These are phyloP conservation scores for Aspergillus fumigatiaffinis DNA, from an alignment of 2,329 filamentous ascomycete species.

Conservation along the genomic window DNA sequence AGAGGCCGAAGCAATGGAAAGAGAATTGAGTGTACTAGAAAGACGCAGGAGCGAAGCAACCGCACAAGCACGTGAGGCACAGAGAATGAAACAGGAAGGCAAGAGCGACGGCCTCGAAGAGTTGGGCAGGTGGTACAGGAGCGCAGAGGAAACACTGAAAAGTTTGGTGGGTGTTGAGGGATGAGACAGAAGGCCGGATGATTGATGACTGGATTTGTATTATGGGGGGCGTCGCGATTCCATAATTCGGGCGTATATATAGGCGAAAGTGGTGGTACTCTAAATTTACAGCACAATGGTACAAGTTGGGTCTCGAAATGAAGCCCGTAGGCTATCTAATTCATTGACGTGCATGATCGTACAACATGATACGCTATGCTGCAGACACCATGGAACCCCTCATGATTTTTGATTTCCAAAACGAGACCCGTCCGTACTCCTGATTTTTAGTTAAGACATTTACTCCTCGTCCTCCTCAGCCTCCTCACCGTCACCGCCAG, in stretches of 20 bases:
- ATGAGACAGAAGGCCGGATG: conserved; percentile 16
- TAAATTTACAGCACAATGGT: neutral
- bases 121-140: conserved; percentile 44
- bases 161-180: conserved; percentile 33
- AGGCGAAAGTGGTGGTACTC: neutral
- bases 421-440: conserved; percentile 38
- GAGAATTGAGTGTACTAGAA: conserved; percentile 41
- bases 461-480: conserved; percentile 79
- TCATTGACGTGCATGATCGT: conserved; percentile 36
- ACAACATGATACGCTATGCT: conserved; percentile 38
- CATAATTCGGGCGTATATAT: conserved; percentile 8
- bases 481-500: conserved; percentile 55
- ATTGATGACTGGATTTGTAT: conserved; percentile 16
- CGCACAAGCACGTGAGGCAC: conserved; percentile 46
- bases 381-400: conserved; percentile 36
- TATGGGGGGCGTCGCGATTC: conserved; percentile 21
- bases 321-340: conserved; percentile 36
- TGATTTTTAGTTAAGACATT: conserved; percentile 30
- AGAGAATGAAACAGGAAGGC: conserved; percentile 41
- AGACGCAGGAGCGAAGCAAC: conserved; percentile 43
- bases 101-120: conserved; percentile 46
- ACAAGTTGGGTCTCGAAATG: conserved; percentile 28
- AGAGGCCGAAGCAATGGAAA: conserved; percentile 43
- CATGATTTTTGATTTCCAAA: conserved; percentile 28
- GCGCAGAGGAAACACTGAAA: conserved; percentile 39